Base-by-base conservation (phyloP, 2,329 filamentous ascomycete genomes). In the Penicillium sp. region DNA sequence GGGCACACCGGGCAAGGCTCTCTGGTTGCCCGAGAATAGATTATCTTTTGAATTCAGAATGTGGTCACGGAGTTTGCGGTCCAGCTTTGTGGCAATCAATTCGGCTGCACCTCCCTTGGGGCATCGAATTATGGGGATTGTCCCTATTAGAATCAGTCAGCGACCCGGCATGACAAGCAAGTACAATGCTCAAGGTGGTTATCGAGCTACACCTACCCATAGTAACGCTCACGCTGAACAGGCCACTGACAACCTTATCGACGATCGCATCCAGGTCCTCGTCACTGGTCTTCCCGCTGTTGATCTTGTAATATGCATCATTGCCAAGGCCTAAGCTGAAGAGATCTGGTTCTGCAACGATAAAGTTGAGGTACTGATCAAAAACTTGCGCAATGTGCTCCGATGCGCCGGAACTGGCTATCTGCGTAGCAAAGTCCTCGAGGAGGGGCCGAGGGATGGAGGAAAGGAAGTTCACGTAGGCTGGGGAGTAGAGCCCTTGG, bases 171-270 rank as follows among this genome's bases (percentile, higher is more conserved):
- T 7, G 16, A 37, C n/a, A 26, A 19, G 26, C 22, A 19, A 14
- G 13, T 3, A n/a, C n/a, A 33, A 16, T 28, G 58, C 22, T n/a
- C 26, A 38, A 28, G 43, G 4, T 25, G 4, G 25, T 28, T 22
- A 11, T 33, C 35, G 11, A n/a, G 30, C 49, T 11, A 35, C 19
- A 67, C 82, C 60, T 83, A 89, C 93, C 94, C 92, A 97, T 97
- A 5, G 95, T 99, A n/a, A 96, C 95, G 61, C 95, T 89, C 52
- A 99, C 95, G 65, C 93, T 97, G 79, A 98, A 99, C n/a, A 99
- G 81, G 0, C 95, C 95, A 71, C 91, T 96, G 54, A 99, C 95
- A 65, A 98, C 94, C 68, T 89, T 88, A 76, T 99, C 94, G 35
- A 99, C 86, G 40, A 95, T 88, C 55, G 85, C 83, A 72, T 98